These are phyloP conservation scores for Strobilomyces echinocephalus DNA, from an alignment of 768 basidiomycete genomes.

Conservation along the genomic window DNA sequence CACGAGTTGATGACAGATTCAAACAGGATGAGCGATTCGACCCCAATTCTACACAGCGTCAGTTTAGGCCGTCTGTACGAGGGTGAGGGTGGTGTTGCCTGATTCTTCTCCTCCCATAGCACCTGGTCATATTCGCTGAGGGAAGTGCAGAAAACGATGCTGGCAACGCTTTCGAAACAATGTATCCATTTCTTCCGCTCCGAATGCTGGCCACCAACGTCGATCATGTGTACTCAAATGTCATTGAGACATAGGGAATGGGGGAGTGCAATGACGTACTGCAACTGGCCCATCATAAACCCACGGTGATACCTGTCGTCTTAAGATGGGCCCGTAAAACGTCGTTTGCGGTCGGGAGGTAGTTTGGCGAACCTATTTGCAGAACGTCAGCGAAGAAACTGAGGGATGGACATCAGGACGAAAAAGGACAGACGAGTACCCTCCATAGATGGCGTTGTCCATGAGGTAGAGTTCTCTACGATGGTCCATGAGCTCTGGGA, in stretches of 20 bases:
- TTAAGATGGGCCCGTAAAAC: constrained; percentile 85
- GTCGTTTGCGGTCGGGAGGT: constrained; percentile 81
- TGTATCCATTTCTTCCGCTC: constrained; percentile 43
- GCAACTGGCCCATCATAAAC: constrained; percentile 64
- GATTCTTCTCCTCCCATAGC: constrained; percentile 50
- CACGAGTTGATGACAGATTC: constrained; percentile 63
- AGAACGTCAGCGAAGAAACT: constrained; percentile 46
- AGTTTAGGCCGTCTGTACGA: not conserved
- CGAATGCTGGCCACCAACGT: constrained; percentile 75
- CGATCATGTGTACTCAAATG: constrained; percentile 28
- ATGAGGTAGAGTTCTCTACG: constrained; percentile 39
- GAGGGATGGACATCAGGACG: constrained; percentile 17
- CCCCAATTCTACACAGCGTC: constrained; percentile 51
- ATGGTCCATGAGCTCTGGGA: constrained; percentile 48
- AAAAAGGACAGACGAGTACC: not conserved
- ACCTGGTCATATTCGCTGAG: constrained; percentile 76
- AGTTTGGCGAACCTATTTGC: constrained; percentile 76
- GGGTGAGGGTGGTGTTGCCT: constrained; percentile 11
- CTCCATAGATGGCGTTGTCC: constrained; percentile 73
- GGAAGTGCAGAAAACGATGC: constrained; percentile 73
- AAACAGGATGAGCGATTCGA: constrained; percentile 33
- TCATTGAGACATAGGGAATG: not conserved
- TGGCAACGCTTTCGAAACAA: constrained; percentile 9
- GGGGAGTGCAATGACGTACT: constrained; percentile 35
- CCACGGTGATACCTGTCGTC: constrained; percentile 86